Evolutionary conservation across 345 rosid species (phyloP).

Genomic region (Iberis pinnata): DNA sequence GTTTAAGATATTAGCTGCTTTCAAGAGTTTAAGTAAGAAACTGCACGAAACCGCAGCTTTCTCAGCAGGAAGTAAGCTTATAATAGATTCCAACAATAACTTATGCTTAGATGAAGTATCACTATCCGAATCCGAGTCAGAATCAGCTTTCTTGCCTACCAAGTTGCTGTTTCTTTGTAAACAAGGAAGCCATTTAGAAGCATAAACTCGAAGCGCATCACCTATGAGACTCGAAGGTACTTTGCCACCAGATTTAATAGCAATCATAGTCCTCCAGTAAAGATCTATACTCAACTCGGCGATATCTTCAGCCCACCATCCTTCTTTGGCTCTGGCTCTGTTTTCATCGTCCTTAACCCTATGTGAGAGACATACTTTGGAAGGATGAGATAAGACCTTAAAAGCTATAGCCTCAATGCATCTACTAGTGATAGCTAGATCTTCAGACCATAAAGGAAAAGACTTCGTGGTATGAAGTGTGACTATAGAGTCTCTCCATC

Average conservation of each 20-base stretch:
- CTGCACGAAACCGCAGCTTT: conserved; percentile 73
- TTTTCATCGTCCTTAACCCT: conserved; percentile 76
- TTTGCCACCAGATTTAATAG: conserved; percentile 73
- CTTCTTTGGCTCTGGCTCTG: conserved; percentile 34
- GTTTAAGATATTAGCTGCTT: conserved; percentile 68
- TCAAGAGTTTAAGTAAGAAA: conserved; percentile 79
- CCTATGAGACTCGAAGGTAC: conserved; percentile 60
- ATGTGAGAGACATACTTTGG: conserved; percentile 74
- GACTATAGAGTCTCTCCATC: conserved; percentile 87
- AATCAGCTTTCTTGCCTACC: conserved; percentile 36
- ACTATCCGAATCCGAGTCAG: conserved; percentile 67
- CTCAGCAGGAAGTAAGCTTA: conserved; percentile 78
- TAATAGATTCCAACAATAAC: conserved; percentile 74
- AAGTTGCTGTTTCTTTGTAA: conserved; percentile 41
- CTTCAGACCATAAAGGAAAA: conserved; percentile 74
- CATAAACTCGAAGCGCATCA: conserved; percentile 77
- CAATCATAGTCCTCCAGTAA: conserved; percentile 88
- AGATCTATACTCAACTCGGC: conserved; percentile 85
- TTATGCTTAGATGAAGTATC: conserved; percentile 48
- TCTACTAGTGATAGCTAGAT: conserved; percentile 73
- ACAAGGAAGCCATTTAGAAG: conserved; percentile 75
- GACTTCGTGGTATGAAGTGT: conserved; percentile 76
- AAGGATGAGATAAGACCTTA: conserved; percentile 59
- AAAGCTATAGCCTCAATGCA: conserved; percentile 77
- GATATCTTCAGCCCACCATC: conserved; percentile 98